Evolutionary conservation across 2,329 filamentous ascomycete genomes (phyloP).

Genomic region (Tolypocladium pustulatum): DNA sequence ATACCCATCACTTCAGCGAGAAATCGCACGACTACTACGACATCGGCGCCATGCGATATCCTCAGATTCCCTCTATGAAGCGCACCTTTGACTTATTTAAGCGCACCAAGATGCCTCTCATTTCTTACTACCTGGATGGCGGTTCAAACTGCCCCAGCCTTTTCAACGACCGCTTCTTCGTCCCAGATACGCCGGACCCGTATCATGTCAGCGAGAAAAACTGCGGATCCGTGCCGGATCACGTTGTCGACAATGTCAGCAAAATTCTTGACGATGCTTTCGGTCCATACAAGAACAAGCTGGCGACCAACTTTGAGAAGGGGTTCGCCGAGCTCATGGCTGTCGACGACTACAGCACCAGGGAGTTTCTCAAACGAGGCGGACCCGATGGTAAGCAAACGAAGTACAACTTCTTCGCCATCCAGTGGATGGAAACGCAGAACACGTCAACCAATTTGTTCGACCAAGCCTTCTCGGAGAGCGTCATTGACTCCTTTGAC

Average conservation of each 20-base stretch:
- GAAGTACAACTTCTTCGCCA: slow-evolving; percentile 7
- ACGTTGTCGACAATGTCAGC: slow-evolving; percentile 4
- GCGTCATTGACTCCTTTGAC: slow-evolving; percentile 20
- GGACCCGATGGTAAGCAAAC: slow-evolving; percentile 1
- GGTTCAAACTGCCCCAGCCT: background rate
- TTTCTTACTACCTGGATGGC: slow-evolving; percentile 3
- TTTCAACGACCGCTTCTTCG: slow-evolving; percentile 6
- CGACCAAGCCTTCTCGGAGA: slow-evolving; percentile 24
- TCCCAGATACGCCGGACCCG: background rate
- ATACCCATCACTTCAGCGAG: slow-evolving; percentile 20
- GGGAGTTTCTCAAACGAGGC: slow-evolving; percentile 10
- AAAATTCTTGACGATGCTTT: slow-evolving; percentile 2
- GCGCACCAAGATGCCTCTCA: slow-evolving; percentile 1
- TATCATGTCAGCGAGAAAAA: slow-evolving; percentile 3
- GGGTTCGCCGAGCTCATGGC: slow-evolving; percentile 3
- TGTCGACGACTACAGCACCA: slow-evolving; percentile 10
- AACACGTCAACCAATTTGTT: slow-evolving; percentile 18
- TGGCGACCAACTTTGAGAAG: slow-evolving; percentile 1
- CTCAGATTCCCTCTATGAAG: slow-evolving; percentile 18
- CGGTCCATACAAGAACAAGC: slow-evolving; percentile 1
- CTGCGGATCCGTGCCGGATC: slow-evolving; percentile 5
- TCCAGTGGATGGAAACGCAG: slow-evolving; percentile 12
- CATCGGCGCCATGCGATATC: slow-evolving; percentile 29
- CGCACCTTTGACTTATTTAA: slow-evolving; percentile 4
- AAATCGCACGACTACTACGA: slow-evolving; percentile 26